Evolutionary conservation across 768 basidiomycete species (phyloP).

Genomic region (Podaxis pistillaris): DNA sequence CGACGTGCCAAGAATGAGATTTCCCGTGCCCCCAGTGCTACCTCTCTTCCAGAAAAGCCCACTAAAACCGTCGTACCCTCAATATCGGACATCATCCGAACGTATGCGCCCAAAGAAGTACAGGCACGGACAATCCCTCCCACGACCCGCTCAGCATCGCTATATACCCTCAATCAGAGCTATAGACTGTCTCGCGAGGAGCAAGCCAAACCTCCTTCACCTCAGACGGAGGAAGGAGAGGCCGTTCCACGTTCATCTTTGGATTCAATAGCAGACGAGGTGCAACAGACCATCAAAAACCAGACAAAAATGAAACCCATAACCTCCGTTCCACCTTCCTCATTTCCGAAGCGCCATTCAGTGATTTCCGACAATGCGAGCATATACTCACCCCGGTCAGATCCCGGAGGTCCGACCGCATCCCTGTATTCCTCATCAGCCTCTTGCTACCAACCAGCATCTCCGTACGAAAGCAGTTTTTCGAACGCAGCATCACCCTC

Average conservation of each 20-base stretch:
- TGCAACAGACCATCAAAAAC: constrained; percentile 64
- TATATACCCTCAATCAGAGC: constrained; percentile 46
- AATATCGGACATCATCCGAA: constrained; percentile 86
- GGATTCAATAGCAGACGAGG: constrained; percentile 86
- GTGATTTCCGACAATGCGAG: constrained; percentile 57
- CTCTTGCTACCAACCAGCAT: constrained; percentile 43
- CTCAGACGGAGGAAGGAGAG: constrained; percentile 58
- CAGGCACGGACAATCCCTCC: constrained; percentile 49
- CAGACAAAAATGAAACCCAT: constrained; percentile 45
- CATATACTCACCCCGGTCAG: constrained; percentile 53
- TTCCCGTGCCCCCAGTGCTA: constrained; percentile 1
- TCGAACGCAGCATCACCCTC: constrained; percentile 42
- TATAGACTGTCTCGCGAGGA: constrained; percentile 51
- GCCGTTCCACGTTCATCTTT: constrained; percentile 78
- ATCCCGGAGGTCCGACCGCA: constrained; percentile 41
- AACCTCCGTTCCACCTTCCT: constrained; percentile 34
- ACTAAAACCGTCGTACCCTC: constrained; percentile 64
- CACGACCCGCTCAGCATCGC: constrained; percentile 43
- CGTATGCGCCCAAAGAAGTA: constrained; percentile 63
- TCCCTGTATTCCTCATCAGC: constrained; percentile 53
- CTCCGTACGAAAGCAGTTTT: constrained; percentile 46
- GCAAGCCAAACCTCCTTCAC: constrained; percentile 42
- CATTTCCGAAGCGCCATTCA: constrained; percentile 49
- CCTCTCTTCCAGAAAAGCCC: constrained; percentile 10
- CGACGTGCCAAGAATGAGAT: constrained; percentile 8